phyloP scores from a whole-genome alignment of 2,329 filamentous ascomycete species.

The Arthrobotrys entomopaga region DNA sequence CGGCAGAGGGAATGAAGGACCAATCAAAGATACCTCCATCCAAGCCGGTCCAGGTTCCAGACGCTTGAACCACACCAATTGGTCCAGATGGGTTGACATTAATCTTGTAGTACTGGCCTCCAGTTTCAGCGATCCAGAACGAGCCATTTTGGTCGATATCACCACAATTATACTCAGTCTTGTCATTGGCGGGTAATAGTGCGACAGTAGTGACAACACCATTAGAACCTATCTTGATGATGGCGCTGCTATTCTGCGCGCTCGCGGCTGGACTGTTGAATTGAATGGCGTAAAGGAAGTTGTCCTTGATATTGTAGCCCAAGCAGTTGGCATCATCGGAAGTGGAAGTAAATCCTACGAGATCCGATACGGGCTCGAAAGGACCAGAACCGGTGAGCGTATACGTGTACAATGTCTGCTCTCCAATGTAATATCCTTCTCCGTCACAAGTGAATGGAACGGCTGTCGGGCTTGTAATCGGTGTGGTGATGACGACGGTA shows the following conservation, averaged over 20 bases:
- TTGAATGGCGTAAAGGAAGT: slow-evolving; percentile 3
- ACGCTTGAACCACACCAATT: not conserved
- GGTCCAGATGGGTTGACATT: not conserved
- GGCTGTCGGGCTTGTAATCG: not conserved
- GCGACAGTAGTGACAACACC: not conserved
- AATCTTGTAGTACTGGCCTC: not conserved
- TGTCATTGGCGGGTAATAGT: not conserved
- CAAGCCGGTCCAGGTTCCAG: not conserved
- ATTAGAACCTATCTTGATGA: not conserved
- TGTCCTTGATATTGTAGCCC: slow-evolving; percentile 4
- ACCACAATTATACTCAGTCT: not conserved
- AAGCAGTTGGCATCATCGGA: not conserved
- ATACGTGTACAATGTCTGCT: not conserved
- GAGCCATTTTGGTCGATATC: slow-evolving; percentile 2
- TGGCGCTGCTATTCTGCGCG: not conserved
- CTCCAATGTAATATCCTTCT: not conserved
- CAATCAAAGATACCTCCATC: too few species aligned
- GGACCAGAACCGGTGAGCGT: not conserved
- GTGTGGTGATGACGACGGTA: not conserved
- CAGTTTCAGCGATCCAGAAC: not conserved
- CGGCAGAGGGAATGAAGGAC: too few species aligned
- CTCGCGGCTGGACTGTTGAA: not conserved
- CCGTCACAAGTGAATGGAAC: not conserved
- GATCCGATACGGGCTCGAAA: not conserved
- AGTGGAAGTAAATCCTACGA: not conserved